Conservation (phyloP, 495 filamentous ascomycete genomes). For the Bryoglossum gracile region DNA sequence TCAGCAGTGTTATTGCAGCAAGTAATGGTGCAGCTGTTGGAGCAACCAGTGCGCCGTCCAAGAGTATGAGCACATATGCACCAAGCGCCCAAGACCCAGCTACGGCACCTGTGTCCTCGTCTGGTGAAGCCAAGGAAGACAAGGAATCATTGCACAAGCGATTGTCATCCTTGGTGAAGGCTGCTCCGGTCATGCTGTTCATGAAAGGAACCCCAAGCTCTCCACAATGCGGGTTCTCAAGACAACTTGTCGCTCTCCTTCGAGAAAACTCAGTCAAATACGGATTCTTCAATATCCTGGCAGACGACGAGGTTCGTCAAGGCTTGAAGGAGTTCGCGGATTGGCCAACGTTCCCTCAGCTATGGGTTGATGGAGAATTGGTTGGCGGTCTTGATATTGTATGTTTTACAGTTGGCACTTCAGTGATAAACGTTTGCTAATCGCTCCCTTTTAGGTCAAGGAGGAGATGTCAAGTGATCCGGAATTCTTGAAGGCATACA, state of each 20-base stretch:
- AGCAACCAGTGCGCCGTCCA: constrained; percentile 25
- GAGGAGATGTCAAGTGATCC: constrained; percentile 57
- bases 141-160: constrained; percentile 76
- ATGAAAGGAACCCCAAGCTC: constrained; percentile 86
- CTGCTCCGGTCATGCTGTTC: constrained; percentile 96
- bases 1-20: constrained; percentile 21
- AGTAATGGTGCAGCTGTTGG: constrained; percentile 22
- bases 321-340: constrained; percentile 92
- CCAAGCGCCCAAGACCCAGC: constrained; percentile 39
- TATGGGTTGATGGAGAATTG: constrained; percentile 40
- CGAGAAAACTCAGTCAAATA: constrained; percentile 87
- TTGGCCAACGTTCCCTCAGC: constrained; percentile 77
- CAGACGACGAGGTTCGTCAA: constrained; percentile 94
- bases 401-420: constrained; percentile 45
- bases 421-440: too few relatives aligned
- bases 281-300: constrained; percentile 97
- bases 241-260: constrained; percentile 77
- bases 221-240: constrained; percentile 90
- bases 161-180: constrained; percentile 75
- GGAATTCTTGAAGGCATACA: constrained; percentile 68
- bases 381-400: constrained; percentile 76
- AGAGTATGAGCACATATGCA: constrained; percentile 36
- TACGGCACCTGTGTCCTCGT: constrained; percentile 30
- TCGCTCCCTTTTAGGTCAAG: constrained; percentile 51
- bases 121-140: constrained; percentile 44